Evolutionary conservation across 2,329 filamentous ascomycete genomes (phyloP), one percentile per base, ranked within the genome.

Genomic region (Fusarium keratoplasticum): DNA sequence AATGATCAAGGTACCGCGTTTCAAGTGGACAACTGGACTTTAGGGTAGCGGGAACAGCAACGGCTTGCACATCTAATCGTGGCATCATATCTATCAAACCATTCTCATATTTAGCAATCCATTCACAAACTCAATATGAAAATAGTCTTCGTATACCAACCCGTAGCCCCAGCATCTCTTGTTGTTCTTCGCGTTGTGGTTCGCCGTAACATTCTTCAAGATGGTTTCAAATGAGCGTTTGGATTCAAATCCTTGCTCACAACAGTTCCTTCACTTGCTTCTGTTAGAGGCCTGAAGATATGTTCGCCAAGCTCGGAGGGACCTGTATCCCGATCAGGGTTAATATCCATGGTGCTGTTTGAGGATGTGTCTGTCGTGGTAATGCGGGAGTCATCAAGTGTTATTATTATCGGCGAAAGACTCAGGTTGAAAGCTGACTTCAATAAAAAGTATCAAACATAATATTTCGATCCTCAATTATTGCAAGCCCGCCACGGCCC

Each of bases 91-190:
- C 3, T 35, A 25, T n/a, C 5, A 74, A 8, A 31, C 40, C 2
- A 73, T 18, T 2, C 71, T 60, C 57, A 71, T 73, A 25, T 73
- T 73, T 2, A 74, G n/a, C 11, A 74, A 4, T 40, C 52, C 63
- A 5, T 73, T 74, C 5, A 57, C 67, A 69, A 73, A 74, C n/a
- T 73, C 83, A 6, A 87, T 74, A 14, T 87, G 75, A 67, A 83
- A 87, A 68, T 87, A 87, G 68, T 87, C 86, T 0, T 82, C 86
- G 77, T 87, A 87, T 5, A 87, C 85, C 16, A 87, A 64, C 0
- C 86, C 85, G 67, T 84, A 81, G 16, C 83, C 76, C 68, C 78
- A 79, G 29, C 79, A 81, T 47, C 80, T 62, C 66, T 77, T 77
- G 16, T 76, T 73, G 7, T 80, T 80, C 10, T 78, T 72, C 0